phyloP scores from a whole-genome alignment of 2,329 filamentous ascomycete species.

The Tolypocladium nubicola region DNA sequence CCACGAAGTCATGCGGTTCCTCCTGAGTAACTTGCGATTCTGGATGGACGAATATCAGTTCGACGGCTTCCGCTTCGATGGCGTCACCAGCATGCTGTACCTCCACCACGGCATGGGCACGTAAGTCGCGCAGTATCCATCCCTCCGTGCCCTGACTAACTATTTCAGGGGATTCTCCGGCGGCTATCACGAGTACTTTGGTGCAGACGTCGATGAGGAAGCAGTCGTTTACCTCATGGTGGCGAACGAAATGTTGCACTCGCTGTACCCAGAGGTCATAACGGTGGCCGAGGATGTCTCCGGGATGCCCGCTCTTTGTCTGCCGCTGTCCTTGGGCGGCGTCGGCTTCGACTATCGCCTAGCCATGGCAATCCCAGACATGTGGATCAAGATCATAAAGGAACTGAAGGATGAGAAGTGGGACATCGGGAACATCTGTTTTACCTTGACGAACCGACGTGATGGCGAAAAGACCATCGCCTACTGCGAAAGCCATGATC shows the following conservation, averaged over 20 bases:
- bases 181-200: conserved; percentile 97
- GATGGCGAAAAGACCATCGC: conserved; percentile 98
- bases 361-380: conserved; percentile 94
- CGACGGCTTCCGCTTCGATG: conserved; percentile 95
- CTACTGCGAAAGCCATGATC: conserved; percentile 94
- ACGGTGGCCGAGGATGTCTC: conserved; percentile 96
- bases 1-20: conserved; percentile 90
- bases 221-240: conserved; percentile 92
- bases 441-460: conserved; percentile 82
- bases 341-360: conserved; percentile 96
- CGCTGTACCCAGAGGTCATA: conserved; percentile 77
- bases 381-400: conserved; percentile 99
- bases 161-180: conserved; percentile 75
- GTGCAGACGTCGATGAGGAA: conserved; percentile 78
- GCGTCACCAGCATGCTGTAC: conserved; percentile 98
- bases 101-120: conserved; percentile 92
- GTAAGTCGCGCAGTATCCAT: conserved; percentile 37
- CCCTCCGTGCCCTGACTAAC: conserved; percentile 3
- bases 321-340: conserved; percentile 76
- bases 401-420: conserved; percentile 85
- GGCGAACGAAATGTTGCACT: conserved; percentile 90
- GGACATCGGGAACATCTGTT: conserved; percentile 78
- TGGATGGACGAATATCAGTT: conserved; percentile 99
- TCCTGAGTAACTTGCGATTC: conserved; percentile 89
- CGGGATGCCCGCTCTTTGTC: conserved; percentile 93